These are phyloP conservation scores for Teratosphaeriaceae sp. DNA, from an alignment of 2,329 filamentous ascomycete species.

Conservation along the genomic window DNA sequence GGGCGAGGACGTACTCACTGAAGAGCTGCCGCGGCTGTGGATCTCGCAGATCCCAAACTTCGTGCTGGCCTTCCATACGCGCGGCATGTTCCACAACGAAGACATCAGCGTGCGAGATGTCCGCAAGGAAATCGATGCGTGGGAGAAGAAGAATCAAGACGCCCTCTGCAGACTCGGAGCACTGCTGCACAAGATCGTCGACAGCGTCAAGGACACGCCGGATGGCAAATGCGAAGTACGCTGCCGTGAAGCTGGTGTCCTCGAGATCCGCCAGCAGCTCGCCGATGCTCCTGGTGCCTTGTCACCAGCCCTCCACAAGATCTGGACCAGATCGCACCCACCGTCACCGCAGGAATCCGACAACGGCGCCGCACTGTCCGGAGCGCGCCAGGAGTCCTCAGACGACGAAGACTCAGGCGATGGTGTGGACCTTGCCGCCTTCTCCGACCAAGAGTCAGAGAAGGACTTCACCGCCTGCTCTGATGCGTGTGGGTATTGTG, in stretches of 20 bases:
- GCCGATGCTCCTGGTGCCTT: conserved; percentile 2
- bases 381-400: background rate
- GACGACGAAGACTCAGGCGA: conserved; percentile 3
- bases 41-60: conserved; percentile 46
- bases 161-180: conserved; percentile 15
- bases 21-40: conserved; percentile 44
- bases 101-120: conserved; percentile 34
- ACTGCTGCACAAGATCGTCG: conserved; percentile 28
- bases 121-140: conserved; percentile 30
- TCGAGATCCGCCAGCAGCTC: conserved; percentile 30
- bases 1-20: conserved; percentile 30
- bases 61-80: conserved; percentile 45
- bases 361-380: background rate
- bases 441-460: conserved; percentile 10
- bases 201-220: conserved; percentile 17
- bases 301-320: conserved; percentile 5
- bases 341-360: conserved; percentile 1
- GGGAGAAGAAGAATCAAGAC: conserved; percentile 30
- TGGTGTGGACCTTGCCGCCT: conserved; percentile 3
- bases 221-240: conserved; percentile 30
- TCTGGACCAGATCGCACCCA: conserved; percentile 6
- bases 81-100: conserved; percentile 34
- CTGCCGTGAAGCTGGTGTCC: conserved; percentile 19
- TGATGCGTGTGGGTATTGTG: conserved; percentile 12
- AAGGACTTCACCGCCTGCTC: conserved; percentile 15